Evolutionary conservation across 495 filamentous ascomycete species (phyloP).

Genomic region (Talaromyces adpressus): DNA sequence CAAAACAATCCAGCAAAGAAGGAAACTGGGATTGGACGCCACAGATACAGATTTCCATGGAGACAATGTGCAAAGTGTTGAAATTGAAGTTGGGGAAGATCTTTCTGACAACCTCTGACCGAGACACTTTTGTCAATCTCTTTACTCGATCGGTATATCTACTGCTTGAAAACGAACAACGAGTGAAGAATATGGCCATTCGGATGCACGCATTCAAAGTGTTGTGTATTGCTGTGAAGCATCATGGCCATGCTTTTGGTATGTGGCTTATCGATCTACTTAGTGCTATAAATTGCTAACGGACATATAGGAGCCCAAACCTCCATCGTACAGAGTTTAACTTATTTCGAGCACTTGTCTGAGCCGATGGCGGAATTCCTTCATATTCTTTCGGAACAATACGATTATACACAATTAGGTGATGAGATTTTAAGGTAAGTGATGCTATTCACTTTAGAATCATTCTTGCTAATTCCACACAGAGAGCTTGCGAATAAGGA

Average conservation of each 20-base stretch:
- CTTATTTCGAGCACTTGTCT: constrained; percentile 95
- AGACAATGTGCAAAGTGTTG: constrained; percentile 92
- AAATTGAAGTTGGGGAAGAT: constrained; percentile 87
- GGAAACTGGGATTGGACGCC: constrained; percentile 79
- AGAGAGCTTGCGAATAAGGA: constrained; percentile 95
- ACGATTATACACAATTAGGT: constrained; percentile 92
- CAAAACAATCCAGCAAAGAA: constrained; percentile 61
- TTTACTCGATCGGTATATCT: constrained; percentile 93
- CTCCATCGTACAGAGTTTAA: constrained; percentile 91
- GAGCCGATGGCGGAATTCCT: constrained; percentile 99
- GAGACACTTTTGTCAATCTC: constrained; percentile 87
- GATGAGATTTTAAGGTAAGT: constrained; percentile 75
- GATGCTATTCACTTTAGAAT: background rate
- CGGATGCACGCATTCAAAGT: constrained; percentile 98
- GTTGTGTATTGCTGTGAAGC: constrained; percentile 92
- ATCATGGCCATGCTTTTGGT: constrained; percentile 97
- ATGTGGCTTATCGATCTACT: constrained; percentile 16
- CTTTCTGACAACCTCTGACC: constrained; percentile 92
- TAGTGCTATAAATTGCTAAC: constrained; percentile 13
- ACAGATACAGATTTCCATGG: constrained; percentile 81
- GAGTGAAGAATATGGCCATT: constrained; percentile 83
- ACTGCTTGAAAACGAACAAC: constrained; percentile 86
- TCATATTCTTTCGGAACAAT: constrained; percentile 93
- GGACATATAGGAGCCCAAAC: constrained; percentile 77
- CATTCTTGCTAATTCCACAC: constrained; percentile 3